Evolutionary conservation across 352 stramenopile species (phyloP).

Genomic region (Phytophthora sp.): DNA sequence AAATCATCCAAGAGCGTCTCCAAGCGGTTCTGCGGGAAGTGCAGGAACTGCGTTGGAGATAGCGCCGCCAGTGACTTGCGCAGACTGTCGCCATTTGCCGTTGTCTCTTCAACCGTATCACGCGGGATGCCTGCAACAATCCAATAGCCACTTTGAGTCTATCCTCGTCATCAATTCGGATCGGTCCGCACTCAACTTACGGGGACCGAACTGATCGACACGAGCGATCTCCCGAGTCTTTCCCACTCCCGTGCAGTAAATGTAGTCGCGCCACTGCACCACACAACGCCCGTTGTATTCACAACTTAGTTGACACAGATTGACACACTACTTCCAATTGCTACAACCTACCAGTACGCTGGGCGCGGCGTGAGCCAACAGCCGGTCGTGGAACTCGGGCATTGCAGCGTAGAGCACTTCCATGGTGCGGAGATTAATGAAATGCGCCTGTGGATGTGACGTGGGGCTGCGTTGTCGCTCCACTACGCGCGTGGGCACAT

Average conservation of each 20-base stretch:
- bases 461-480: conserved; percentile 77
- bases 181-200: conserved; percentile 43
- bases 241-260: conserved; percentile 81
- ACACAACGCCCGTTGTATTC: not conserved
- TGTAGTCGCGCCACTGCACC: conserved; percentile 81
- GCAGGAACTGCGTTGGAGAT: conserved; percentile 82
- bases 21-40: conserved; percentile 88
- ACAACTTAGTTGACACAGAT: conserved; percentile 5
- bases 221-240: conserved; percentile 72
- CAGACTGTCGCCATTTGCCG: conserved; percentile 39
- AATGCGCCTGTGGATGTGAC: conserved; percentile 94
- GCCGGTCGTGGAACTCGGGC: conserved; percentile 71
- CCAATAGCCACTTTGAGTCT: conserved; percentile 19
- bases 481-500: conserved; percentile 73
- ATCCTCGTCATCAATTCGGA: not conserved
- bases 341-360: conserved; percentile 59
- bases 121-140: conserved; percentile 53
- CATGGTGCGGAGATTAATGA: conserved; percentile 95
- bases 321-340: not conserved
- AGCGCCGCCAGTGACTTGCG: conserved; percentile 45
- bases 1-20: conserved; percentile 70
- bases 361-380: conserved; percentile 65
- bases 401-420: conserved; percentile 90
- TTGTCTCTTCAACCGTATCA: conserved; percentile 18
- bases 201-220: conserved; percentile 80